Percentiles rank a stretch among this genome's conserved stretches.
These are phyloP conservation scores for Thalassiosira mediterranea DNA, from an alignment of 352 stramenopile species.

Conservation along the genomic window DNA sequence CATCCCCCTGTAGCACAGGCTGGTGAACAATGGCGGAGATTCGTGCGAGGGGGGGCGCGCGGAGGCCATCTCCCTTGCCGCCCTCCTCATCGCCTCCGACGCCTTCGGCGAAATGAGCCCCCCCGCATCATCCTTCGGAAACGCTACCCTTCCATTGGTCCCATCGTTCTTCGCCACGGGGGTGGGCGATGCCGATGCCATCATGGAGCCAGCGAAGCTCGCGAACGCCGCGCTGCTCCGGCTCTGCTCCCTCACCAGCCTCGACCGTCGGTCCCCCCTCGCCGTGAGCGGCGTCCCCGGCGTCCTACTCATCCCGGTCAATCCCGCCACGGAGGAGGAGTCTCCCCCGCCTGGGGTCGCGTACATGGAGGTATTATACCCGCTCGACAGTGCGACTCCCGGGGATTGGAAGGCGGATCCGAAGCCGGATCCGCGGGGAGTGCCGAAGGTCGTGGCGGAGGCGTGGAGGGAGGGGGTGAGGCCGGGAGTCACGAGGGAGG, in stretches of 20 bases:
- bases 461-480: slow-evolving; percentile 34
- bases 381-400: not conserved
- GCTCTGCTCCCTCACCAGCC: slow-evolving; percentile 40
- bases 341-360: not conserved
- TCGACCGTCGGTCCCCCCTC: slow-evolving; percentile 28
- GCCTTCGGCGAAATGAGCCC: not conserved
- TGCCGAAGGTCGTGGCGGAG: not conserved
- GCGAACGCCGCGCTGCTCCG: slow-evolving; percentile 45
- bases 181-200: not conserved
- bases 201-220: not conserved
- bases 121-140: too few relatives aligned
- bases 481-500: slow-evolving; percentile 5
- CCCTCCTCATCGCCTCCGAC: not conserved
- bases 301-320: not conserved
- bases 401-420: slow-evolving; percentile 11
- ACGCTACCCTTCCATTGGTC: not conserved
- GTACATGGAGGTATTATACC: not conserved
- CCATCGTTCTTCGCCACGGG: not conserved
- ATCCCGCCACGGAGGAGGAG: not conserved
- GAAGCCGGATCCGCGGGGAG: not conserved
- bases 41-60: not conserved
- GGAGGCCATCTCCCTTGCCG: not conserved
- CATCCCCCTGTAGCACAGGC: slow-evolving; percentile 60
- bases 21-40: slow-evolving; percentile 36
- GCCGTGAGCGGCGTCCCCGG: slow-evolving; percentile 2